Percentiles rank a stretch among this genome's conserved stretches.
phyloP scores from a whole-genome alignment of 257 asterid species.

The Asclepias syriaca region DNA sequence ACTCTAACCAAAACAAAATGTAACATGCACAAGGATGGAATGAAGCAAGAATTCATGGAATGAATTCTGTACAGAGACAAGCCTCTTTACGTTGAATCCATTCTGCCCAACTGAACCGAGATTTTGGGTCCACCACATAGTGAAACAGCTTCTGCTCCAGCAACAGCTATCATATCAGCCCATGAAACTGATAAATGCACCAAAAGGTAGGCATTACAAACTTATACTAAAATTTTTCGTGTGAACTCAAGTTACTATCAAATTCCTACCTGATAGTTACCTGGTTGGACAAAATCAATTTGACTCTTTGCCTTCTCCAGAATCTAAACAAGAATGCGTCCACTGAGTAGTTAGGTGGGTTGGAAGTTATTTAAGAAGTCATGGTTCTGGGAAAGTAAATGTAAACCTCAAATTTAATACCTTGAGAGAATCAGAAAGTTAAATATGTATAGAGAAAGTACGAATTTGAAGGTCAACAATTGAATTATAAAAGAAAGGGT shows the following conservation, averaged over 20 bases:
- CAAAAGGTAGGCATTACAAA: slow-evolving; percentile 11
- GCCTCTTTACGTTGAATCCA: slow-evolving; percentile 55
- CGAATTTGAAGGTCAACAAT: neutral
- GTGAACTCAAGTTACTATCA: neutral
- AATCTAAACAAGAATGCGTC: slow-evolving; percentile 56
- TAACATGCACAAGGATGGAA: slow-evolving; percentile 2
- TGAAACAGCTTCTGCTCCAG: slow-evolving; percentile 88
- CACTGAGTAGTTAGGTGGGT: slow-evolving; percentile 39
- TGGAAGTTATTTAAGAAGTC: slow-evolving; percentile 24
- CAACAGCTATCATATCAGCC: slow-evolving; percentile 89
- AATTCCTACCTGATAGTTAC: slow-evolving; percentile 26
- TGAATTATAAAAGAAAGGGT: neutral
- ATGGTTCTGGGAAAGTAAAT: slow-evolving; percentile 23
- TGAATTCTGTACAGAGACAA: slow-evolving; percentile 11
- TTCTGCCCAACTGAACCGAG: slow-evolving; percentile 64
- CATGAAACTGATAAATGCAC: slow-evolving; percentile 56
- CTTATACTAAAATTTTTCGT: neutral
- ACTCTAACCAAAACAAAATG: neutral
- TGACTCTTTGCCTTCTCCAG: slow-evolving; percentile 64
- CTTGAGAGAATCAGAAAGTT: slow-evolving; percentile 4
- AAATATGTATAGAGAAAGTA: slow-evolving; percentile 5
- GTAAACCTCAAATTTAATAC: slow-evolving; percentile 21
- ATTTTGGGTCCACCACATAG: slow-evolving; percentile 89
- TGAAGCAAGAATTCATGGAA: slow-evolving; percentile 3
- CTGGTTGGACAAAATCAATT: slow-evolving; percentile 60